Evolutionary conservation across 371 early-diverging fungal species (phyloP).

Genomic region (Entomophthora muscae): DNA sequence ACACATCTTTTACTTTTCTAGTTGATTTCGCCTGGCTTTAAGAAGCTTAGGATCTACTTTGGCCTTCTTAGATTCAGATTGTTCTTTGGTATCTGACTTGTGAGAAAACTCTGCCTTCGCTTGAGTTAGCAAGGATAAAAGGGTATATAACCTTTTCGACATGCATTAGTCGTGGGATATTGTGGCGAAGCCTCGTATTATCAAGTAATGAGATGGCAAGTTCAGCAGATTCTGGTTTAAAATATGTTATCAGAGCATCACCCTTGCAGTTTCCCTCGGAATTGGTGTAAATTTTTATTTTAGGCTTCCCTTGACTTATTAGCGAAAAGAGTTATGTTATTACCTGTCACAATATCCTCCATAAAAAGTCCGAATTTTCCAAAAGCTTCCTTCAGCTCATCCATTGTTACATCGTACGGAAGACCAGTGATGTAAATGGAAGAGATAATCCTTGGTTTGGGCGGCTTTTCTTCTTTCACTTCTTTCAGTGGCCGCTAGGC

Average conservation of each 20-base stretch:
- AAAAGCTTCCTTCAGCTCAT: constrained; percentile 60
- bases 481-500: constrained; percentile 11
- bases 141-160: constrained; percentile 36
- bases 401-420: constrained; percentile 59
- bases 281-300: constrained; percentile 74
- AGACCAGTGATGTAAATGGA: constrained; percentile 76
- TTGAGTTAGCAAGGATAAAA: not conserved
- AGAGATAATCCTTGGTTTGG: constrained; percentile 33
- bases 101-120: constrained; percentile 39
- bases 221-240: constrained; percentile 74
- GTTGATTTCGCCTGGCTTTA: constrained; percentile 49
- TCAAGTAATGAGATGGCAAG: constrained; percentile 71
- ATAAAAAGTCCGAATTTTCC: constrained; percentile 78
- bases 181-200: constrained; percentile 57
- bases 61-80: constrained; percentile 16
- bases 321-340: not conserved
- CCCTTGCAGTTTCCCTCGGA: constrained; percentile 54
- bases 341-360: constrained; percentile 56
- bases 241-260: constrained; percentile 77
- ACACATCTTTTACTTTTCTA: constrained; percentile 36
- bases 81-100: constrained; percentile 21
- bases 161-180: constrained; percentile 31
- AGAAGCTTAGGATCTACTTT: constrained; percentile 34
- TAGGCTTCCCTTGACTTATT: constrained; percentile 38
- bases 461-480: constrained; percentile 28